A percentile compares a stretch with the other conserved stretches of the same genome.
These are phyloP conservation scores for Lactarius tabidus DNA, from an alignment of 768 basidiomycete species.

Conservation along the genomic window DNA sequence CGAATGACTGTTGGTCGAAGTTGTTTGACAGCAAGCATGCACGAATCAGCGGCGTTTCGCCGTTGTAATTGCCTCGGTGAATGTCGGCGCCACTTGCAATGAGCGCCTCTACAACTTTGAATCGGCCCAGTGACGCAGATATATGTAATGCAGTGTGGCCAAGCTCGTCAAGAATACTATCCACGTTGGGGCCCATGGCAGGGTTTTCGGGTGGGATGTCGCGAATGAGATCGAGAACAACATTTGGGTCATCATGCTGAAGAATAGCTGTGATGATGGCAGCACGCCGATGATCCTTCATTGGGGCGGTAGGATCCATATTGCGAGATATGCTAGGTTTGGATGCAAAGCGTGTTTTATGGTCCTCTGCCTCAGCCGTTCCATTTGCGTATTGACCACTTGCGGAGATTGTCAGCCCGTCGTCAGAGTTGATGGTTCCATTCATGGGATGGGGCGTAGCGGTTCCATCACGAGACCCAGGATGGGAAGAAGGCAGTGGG, in stretches of 20 bases:
- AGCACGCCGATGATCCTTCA: conserved; percentile 51
- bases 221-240: conserved; percentile 61
- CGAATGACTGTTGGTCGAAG: conserved; percentile 74
- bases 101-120: conserved; percentile 62
- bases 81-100: conserved; percentile 79
- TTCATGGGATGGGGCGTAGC: conserved; percentile 22
- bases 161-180: conserved; percentile 88
- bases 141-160: conserved; percentile 94
- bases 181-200: conserved; percentile 49
- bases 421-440: conserved; percentile 27
- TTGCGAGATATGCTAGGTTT: conserved; percentile 53
- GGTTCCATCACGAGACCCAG: conserved; percentile 32
- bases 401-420: conserved; percentile 36
- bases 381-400: conserved; percentile 44
- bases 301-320: conserved; percentile 48
- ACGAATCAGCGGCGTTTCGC: conserved; percentile 92
- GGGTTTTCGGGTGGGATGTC: conserved; percentile 49
- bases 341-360: conserved; percentile 60
- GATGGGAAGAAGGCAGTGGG: conserved; percentile 26
- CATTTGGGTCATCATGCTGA: conserved; percentile 61
- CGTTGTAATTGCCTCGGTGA: conserved; percentile 86
- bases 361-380: conserved; percentile 41
- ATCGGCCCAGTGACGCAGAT: conserved; percentile 80
- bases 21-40: conserved; percentile 87
- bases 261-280: conserved; percentile 64